Evolutionary conservation across 1,139 yeast genomes (phyloP).

Genomic region (Starmera stellimalicola): DNA sequence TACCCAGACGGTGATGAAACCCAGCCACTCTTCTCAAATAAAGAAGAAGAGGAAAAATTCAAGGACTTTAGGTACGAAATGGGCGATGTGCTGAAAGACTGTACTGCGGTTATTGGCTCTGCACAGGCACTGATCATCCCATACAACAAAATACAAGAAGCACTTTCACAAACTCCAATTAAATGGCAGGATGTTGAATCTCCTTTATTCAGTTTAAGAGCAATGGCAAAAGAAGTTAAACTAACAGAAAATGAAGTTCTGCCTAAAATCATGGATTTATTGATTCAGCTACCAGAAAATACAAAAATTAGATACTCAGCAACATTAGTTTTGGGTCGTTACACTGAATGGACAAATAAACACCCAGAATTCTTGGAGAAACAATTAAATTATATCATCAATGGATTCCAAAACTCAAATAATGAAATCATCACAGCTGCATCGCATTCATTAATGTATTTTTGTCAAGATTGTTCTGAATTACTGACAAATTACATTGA

Average conservation of each 20-base stretch:
- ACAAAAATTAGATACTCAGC: conserved; percentile 87
- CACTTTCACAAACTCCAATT: conserved; percentile 12
- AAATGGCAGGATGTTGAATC: conserved; percentile 90
- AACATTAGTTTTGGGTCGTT: conserved; percentile 84
- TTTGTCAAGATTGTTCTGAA: conserved; percentile 83
- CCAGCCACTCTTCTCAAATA: conserved; percentile 23
- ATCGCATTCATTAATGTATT: conserved; percentile 87
- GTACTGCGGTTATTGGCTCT: conserved; percentile 85
- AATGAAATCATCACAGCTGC: conserved; percentile 73
- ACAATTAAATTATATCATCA: conserved; percentile 76
- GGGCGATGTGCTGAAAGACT: conserved; percentile 94
- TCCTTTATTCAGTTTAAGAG: conserved; percentile 78
- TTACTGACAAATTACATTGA: conserved; percentile 61
- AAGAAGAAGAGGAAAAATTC: conserved; percentile 85
- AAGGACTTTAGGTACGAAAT: conserved; percentile 90
- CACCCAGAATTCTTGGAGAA: conserved; percentile 77
- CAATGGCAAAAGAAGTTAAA: conserved; percentile 91
- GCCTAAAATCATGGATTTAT: conserved; percentile 68
- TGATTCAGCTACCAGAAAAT: conserved; percentile 73
- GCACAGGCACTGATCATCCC: conserved; percentile 46
- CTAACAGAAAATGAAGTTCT: conserved; percentile 55
- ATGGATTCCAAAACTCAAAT: conserved; percentile 48
- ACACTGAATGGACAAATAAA: conserved; percentile 88
- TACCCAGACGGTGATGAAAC: conserved; percentile 52
- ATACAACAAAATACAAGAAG: conserved; percentile 19